Percentiles rank a stretch among this genome's conserved stretches.
Conservation (phyloP, 2,329 filamentous ascomycete genomes). For the Blumeriella jaapii region DNA sequence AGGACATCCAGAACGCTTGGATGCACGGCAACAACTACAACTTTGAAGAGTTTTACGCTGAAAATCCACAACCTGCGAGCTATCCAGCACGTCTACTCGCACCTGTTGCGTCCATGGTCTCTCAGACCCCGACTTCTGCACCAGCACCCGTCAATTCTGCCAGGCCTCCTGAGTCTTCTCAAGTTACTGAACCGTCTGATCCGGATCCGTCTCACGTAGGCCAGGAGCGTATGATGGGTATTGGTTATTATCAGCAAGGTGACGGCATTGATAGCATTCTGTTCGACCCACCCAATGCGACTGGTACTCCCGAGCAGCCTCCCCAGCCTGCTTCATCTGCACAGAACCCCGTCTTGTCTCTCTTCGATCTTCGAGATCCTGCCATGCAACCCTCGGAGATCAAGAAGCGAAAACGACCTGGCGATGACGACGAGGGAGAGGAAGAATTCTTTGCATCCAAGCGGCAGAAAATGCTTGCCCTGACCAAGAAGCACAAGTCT, state of each 20-base stretch:
- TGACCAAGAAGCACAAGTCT: constrained; percentile 10
- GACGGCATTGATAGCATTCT: constrained; percentile 24
- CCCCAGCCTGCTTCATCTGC: constrained; percentile 3
- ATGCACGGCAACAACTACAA: constrained; percentile 17
- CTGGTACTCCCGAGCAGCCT: constrained; percentile 10
- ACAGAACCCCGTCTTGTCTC: constrained; percentile 15
- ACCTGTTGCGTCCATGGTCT: constrained; percentile 15
- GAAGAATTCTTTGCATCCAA: constrained; percentile 23
- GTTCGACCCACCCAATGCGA: constrained; percentile 20
- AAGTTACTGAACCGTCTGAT: constrained; percentile 10
- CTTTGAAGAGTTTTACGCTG: constrained; percentile 15
- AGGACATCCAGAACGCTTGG: constrained; percentile 5
- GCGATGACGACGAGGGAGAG: constrained; percentile 16
- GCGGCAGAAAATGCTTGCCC: constrained; percentile 14
- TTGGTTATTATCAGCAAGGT: constrained; percentile 23
- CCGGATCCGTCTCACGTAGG: constrained; percentile 18
- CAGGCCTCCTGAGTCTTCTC: constrained; percentile 4
- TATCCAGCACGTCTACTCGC: constrained; percentile 19
- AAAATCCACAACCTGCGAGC: constrained; percentile 11
- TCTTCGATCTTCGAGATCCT: constrained; percentile 19
- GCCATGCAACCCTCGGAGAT: constrained; percentile 7
- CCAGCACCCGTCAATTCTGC: constrained; percentile 11
- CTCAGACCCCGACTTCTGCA: constrained; percentile 7
- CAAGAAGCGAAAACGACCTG: constrained; percentile 18
- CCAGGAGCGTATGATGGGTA: constrained; percentile 23